phyloP scores from a whole-genome alignment of 2,329 filamentous ascomycete genomes.

The Ascochyta rabiei region DNA sequence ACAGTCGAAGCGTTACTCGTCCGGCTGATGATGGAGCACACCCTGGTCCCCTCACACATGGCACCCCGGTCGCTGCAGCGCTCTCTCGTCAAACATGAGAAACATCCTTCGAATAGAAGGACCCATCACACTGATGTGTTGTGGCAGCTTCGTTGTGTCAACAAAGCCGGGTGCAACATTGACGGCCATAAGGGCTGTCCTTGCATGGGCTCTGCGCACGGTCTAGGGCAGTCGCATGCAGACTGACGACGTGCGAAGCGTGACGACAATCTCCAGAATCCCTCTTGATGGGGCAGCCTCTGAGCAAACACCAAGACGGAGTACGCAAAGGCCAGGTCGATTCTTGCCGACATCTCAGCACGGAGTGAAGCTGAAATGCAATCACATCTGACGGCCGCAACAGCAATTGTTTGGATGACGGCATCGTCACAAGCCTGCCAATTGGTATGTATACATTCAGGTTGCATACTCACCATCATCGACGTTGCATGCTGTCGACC shows the following conservation, averaged over 20 bases:
- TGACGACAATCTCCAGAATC: constrained; percentile 17
- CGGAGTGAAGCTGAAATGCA: background rate
- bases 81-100: constrained; percentile 20
- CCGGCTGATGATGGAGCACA: constrained; percentile 19
- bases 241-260: constrained; percentile 22
- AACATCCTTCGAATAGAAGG: constrained; percentile 16
- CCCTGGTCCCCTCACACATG: constrained; percentile 42
- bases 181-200: constrained; percentile 28
- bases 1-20: constrained; percentile 19
- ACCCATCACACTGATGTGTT: constrained; percentile 19
- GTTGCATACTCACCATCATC: constrained; percentile 5
- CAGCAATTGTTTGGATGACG: background rate
- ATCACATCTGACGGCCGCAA: background rate
- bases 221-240: constrained; percentile 18
- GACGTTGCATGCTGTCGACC: constrained; percentile 18
- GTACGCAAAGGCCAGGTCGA: constrained; percentile 8
- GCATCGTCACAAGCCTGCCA: constrained; percentile 4
- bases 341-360: background rate
- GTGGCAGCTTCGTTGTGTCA: constrained; percentile 26
- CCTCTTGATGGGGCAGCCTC: constrained; percentile 4
- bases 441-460: background rate
- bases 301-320: constrained; percentile 13
- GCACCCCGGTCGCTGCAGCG: constrained; percentile 40
- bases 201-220: constrained; percentile 30
- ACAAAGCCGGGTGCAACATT: constrained; percentile 40